These are phyloP conservation scores for Elongisporangium anandrum DNA, from an alignment of 352 stramenopile genomes.

Conservation along the genomic window DNA sequence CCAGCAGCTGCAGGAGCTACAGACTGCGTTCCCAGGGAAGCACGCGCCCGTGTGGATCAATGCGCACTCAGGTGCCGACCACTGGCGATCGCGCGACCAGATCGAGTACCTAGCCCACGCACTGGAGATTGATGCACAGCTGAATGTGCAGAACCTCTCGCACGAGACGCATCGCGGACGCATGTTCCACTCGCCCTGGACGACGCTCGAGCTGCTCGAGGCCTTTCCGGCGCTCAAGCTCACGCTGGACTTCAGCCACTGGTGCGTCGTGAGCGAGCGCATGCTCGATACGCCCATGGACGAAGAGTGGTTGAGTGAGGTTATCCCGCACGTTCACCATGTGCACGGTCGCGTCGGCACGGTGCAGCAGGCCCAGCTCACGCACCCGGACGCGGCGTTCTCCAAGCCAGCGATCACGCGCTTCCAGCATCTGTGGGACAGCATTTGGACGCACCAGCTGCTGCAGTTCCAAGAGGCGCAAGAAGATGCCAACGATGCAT, in stretches of 20 bases:
- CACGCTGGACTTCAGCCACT: slow-evolving; percentile 70
- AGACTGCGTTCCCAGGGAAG: slow-evolving; percentile 18
- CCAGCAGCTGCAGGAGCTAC: slow-evolving; percentile 23
- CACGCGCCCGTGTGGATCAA: slow-evolving; percentile 43
- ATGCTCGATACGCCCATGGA: slow-evolving; percentile 46
- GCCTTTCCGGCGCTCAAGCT: slow-evolving; percentile 58
- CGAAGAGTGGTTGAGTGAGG: slow-evolving; percentile 35
- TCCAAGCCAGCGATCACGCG: slow-evolving; percentile 28
- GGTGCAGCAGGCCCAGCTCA: slow-evolving; percentile 46
- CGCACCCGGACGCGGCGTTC: slow-evolving; percentile 24
- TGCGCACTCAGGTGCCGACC: slow-evolving; percentile 54
- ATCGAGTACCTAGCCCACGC: slow-evolving; percentile 44
- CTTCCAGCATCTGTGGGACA: slow-evolving; percentile 51
- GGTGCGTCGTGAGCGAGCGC: slow-evolving; percentile 52
- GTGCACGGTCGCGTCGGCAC: slow-evolving; percentile 59
- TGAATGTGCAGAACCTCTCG: slow-evolving; percentile 28
- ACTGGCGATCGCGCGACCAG: slow-evolving; percentile 41
- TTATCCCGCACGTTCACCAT: slow-evolving; percentile 56
- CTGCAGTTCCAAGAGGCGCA: slow-evolving; percentile 7
- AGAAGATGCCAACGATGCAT: slow-evolving; percentile 2
- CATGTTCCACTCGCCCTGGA: slow-evolving; percentile 71
- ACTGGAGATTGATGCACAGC: slow-evolving; percentile 34
- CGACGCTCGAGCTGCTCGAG: slow-evolving; percentile 50
- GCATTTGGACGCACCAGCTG: slow-evolving; percentile 38
- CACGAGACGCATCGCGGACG: slow-evolving; percentile 68